Conservation (phyloP, 2,329 filamentous ascomycete genomes). For the Pseudomassariella vexata region DNA sequence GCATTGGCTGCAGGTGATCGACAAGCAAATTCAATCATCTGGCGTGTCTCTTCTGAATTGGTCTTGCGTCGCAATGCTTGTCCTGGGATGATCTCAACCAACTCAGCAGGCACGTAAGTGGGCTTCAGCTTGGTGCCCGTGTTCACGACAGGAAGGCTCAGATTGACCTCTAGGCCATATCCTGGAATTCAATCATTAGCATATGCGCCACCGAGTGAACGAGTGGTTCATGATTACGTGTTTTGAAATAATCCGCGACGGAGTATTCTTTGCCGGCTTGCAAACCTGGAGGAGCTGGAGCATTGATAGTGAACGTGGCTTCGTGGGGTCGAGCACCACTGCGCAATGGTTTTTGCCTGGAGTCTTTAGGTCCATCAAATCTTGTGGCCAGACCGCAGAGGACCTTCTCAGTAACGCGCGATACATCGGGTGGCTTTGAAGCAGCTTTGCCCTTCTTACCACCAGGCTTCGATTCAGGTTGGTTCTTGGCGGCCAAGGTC, state of each 20-base stretch:
- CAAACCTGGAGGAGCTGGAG: constrained; percentile 18
- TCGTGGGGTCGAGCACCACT: constrained; percentile 18
- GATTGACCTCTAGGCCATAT: constrained; percentile 22
- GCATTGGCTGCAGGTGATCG: constrained; percentile 62
- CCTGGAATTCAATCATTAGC: constrained; percentile 10
- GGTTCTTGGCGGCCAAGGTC: constrained; percentile 11
- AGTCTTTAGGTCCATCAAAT: constrained; percentile 23
- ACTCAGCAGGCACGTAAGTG: constrained; percentile 61
- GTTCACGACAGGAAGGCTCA: constrained; percentile 57
- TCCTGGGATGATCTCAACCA: constrained; percentile 57
- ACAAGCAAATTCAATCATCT: constrained; percentile 70
- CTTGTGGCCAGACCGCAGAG: constrained; percentile 21
- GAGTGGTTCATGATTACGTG: no score
- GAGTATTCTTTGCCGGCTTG: constrained; percentile 19
- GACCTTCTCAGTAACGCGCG: constrained; percentile 13
- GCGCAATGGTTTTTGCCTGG: constrained; percentile 20
- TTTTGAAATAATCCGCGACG: constrained; percentile 37
- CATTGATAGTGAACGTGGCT: constrained; percentile 26
- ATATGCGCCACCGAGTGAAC: no score
- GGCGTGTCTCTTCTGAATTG: constrained; percentile 51
- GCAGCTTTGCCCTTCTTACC: constrained; percentile 11
- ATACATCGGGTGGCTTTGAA: constrained; percentile 6
- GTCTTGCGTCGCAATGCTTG: constrained; percentile 60
- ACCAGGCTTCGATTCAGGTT: constrained; percentile 11
- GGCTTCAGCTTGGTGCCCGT: constrained; percentile 53